Conservation (phyloP, 805 yeast species). For the Wickerhamiella dianesei region DNA sequence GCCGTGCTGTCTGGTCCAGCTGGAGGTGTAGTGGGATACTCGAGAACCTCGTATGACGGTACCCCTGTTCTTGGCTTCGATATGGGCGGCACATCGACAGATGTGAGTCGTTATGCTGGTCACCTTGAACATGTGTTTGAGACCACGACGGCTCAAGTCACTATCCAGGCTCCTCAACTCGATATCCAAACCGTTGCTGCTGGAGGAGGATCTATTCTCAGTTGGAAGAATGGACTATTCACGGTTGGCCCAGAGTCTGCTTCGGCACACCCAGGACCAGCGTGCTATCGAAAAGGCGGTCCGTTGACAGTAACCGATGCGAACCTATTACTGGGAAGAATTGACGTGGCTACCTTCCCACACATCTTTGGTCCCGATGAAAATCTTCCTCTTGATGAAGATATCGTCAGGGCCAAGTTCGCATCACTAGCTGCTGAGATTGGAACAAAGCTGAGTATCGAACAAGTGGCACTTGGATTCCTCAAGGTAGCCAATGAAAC, state of each 20-base stretch:
- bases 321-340: conserved; percentile 55
- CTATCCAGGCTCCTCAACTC: conserved; percentile 72
- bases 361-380: conserved; percentile 73
- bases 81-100: conserved; percentile 88
- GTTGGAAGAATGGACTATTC: conserved; percentile 58
- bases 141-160: conserved; percentile 70
- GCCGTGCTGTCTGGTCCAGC: conserved; percentile 95
- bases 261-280: conserved; percentile 81
- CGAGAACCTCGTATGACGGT: conserved; percentile 53
- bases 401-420: conserved; percentile 39
- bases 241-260: conserved; percentile 83
- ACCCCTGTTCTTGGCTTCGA: conserved; percentile 69
- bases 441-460: conserved; percentile 35
- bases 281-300: conserved; percentile 74
- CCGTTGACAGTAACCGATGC: conserved; percentile 81
- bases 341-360: conserved; percentile 64
- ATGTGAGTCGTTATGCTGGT: conserved; percentile 62
- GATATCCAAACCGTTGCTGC: conserved; percentile 77
- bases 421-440: conserved; percentile 40
- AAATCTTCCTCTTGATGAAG: conserved; percentile 51
- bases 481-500: conserved; percentile 72
- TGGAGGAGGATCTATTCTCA: conserved; percentile 63
- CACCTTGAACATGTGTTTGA: conserved; percentile 67
- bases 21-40: conserved; percentile 92
- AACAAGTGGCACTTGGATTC: conserved; percentile 70